Evolutionary conservation across 768 basidiomycete genomes (phyloP).

Genomic region (Calvatia gigantea): DNA sequence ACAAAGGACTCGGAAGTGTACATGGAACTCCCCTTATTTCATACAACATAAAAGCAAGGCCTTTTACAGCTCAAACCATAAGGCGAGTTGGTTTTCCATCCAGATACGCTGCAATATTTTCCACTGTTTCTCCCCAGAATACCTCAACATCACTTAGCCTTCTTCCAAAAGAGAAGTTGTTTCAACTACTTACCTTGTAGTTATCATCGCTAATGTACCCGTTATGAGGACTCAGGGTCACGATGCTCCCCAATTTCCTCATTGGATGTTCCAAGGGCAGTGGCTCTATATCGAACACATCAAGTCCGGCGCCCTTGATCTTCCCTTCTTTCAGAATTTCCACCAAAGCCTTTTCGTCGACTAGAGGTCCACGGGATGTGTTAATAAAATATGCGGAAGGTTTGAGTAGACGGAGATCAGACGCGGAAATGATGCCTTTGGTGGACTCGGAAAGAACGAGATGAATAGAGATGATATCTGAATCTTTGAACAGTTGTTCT

Average conservation of each 20-base stretch:
- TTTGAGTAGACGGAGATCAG: conserved; percentile 54
- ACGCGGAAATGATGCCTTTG: conserved; percentile 40
- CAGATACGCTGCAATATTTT: conserved; percentile 55
- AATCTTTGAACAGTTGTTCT: conserved; percentile 45
- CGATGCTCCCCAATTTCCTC: conserved; percentile 41
- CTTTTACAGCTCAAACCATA: neutral
- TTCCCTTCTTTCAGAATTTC: conserved; percentile 38
- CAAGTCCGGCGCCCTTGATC: conserved; percentile 60
- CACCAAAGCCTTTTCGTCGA: conserved; percentile 56
- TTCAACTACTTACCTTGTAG: conserved; percentile 37
- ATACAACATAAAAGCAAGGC: too few species aligned
- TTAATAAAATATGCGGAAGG: conserved; percentile 59
- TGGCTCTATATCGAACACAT: conserved; percentile 69
- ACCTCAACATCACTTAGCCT: conserved; percentile 24
- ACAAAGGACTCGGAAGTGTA: too few species aligned
- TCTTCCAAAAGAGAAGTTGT: neutral
- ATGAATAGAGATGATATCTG: conserved; percentile 63
- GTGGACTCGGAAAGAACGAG: conserved; percentile 53
- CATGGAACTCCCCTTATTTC: too few species aligned
- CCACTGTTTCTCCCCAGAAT: conserved; percentile 52
- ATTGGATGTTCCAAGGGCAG: conserved; percentile 54
- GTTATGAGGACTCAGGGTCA: conserved; percentile 59
- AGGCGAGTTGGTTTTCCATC: conserved; percentile 30
- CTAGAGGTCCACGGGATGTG: conserved; percentile 61
- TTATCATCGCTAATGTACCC: conserved; percentile 52